Evolutionary conservation across 306 rosid species (phyloP).

Genomic region (Acacia crassicarpa): DNA sequence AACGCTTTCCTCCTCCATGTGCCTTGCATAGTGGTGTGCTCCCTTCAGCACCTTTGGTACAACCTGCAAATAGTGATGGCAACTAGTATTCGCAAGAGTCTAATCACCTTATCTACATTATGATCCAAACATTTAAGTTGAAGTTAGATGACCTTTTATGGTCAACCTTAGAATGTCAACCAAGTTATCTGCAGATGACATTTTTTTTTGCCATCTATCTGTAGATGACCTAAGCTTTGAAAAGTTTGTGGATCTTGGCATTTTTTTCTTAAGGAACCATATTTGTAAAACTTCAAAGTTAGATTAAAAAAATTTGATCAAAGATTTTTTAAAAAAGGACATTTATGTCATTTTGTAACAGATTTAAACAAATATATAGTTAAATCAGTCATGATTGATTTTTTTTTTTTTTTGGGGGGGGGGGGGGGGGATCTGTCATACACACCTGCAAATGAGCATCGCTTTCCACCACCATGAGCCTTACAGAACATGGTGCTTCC

Average conservation of each 20-base stretch:
- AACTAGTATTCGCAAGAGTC: not conserved
- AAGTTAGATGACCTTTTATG: too few relatives aligned
- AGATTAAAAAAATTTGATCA: not conserved
- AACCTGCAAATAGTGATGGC: not conserved
- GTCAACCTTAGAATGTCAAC: not conserved
- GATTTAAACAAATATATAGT: not conserved
- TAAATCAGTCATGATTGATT: not conserved
- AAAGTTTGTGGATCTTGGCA: not conserved
- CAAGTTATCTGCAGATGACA: not conserved
- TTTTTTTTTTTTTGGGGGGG: too few relatives aligned
- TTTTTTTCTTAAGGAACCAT: not conserved
- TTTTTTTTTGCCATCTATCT: not conserved
- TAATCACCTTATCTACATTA: not conserved
- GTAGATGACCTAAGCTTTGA: not conserved
- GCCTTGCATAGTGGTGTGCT: slow-evolving; percentile 1
- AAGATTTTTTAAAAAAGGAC: not conserved
- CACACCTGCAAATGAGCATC: not conserved
- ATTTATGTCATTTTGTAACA: not conserved
- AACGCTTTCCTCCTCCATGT: slow-evolving; percentile 8
- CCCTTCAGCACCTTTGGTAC: slow-evolving; percentile 14
- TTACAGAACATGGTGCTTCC: not conserved
- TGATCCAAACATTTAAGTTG: not conserved
- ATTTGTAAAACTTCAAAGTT: not conserved
- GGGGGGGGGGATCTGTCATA: not conserved
- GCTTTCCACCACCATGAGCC: slow-evolving; percentile 18